Base-by-base conservation (phyloP, 2,329 filamentous ascomycete genomes). In the Tolypocladium ophioglossoides region DNA sequence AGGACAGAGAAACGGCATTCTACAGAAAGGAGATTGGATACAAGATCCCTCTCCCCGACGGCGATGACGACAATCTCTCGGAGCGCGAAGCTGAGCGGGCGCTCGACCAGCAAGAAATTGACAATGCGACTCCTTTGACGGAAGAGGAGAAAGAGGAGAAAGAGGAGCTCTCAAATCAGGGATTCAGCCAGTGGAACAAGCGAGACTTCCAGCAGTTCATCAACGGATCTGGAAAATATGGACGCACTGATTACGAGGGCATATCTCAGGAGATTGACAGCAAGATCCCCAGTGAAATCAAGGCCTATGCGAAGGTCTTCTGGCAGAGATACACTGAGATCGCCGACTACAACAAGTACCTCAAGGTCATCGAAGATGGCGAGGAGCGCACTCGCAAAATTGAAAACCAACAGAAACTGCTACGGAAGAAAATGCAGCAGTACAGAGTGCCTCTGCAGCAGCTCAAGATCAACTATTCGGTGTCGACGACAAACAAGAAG, bases 401-500 rank as follows among this genome's bases (percentile, higher is more conserved):
- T 56, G 89, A 94, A 61, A 88, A 95, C 67, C 92, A 97, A 70
- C 87, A 90, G 58, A 92, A 95, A 72, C 86, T 97, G 76, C 80
- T 99, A 54, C 84, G 86, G 59, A 95, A 91, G 80, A 99, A 99
- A 81, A 88, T 99, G 80, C 82, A 86, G 63, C 89, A 94, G 77
- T 97, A 96, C 68, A 87, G 94, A n/a, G 92, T 97, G 51, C 95
- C 94, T 27, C 79, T 99, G 18, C 94, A 99, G 70, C 94, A 99
- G 71, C 84, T 99, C 65, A 96, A 96, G 77, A 91, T 99, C 75
- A 97, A 96, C 74, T 99, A 99, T 72, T 96, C 91, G 0, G 94
- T 99, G 32, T 96, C 91, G 8, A 99, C 94, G 2, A 99, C 95
- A 11, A 99, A 99, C 81, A 99, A 99, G 77, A 99, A 99, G 75